Evolutionary conservation across 2,329 filamentous ascomycete species (phyloP), one percentile per base, ranked within the genome.

Genomic region (Lecanicillium sp.): DNA sequence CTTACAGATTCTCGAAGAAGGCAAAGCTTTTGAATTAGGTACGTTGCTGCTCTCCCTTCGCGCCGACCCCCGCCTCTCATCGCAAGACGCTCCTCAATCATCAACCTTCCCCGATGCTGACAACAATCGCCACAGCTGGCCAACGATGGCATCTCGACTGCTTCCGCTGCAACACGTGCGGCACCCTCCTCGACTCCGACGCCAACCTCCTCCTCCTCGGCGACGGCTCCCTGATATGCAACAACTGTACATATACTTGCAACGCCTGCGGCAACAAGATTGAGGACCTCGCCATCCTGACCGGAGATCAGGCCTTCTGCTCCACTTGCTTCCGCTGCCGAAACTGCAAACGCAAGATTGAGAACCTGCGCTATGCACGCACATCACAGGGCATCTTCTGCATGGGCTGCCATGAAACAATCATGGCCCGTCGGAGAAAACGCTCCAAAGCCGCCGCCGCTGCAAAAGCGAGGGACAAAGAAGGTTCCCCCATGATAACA

Each of bases 101-200:
- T 15, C 15, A 17, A 3, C 23, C 14, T n/a, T 24, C 44, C 35
- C 49, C 41, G 48, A 59, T 60, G 57, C 65, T 63, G 51, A 60
- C 57, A 41, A 56, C 51, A 37, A 50, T 47, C 42, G 45, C 26
- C 20, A 49, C 58, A 95, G 90, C 91, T 66, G 90, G 90, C 54
- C 93, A 95, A 67, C 81, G 91, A 78, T 97, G 91, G 93, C 93
- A 98, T 75, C 87, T 98, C 62, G 87, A 96, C 72, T 98, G 93
- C 74, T 98, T 98, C 72, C 86, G 90, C 64, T 97, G 91, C 77
- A 93, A 95, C 67, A 94, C 87, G 48, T 98, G 91, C 75, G 82
- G 83, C 62, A 96, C 90, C 52, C 83, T 96, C 50, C 89, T 98
- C 70, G 93, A 98, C 72, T 97, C 93, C 53, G 91, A 98, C 64